Percentiles rank a stretch among this genome's conserved stretches.
Evolutionary conservation across 78 protist species (phyloP).

Genomic region (Dictyostelium purpureum): DNA sequence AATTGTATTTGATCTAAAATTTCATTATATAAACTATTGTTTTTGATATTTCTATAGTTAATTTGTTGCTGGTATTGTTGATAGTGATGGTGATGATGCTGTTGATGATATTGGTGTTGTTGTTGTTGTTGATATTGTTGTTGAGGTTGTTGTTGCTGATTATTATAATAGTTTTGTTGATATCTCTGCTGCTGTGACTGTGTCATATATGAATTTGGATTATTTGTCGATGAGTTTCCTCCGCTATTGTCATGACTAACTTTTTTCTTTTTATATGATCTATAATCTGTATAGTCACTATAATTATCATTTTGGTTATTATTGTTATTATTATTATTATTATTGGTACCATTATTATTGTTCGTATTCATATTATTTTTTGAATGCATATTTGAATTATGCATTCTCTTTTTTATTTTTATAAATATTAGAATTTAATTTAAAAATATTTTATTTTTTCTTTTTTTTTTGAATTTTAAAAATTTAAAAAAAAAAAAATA

Average conservation of each 20-base stretch:
- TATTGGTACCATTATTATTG: background rate
- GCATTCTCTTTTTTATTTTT: too few relatives aligned
- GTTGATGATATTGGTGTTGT: background rate
- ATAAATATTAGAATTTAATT: too few relatives aligned
- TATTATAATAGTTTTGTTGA: background rate
- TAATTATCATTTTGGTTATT: background rate
- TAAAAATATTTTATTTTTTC: background rate
- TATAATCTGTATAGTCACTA: background rate
- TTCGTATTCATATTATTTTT: background rate
- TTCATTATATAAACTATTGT: background rate
- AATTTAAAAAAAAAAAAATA: background rate
- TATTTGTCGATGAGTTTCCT: too few relatives aligned
- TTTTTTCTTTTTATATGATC: constrained; percentile 14
- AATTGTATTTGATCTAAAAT: constrained; percentile 3
- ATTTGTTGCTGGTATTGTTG: background rate
- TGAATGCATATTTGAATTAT: background rate
- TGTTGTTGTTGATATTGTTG: background rate
- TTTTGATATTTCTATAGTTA: background rate
- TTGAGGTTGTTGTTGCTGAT: background rate
- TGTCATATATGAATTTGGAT: background rate
- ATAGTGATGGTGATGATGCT: background rate
- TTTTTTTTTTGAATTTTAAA: background rate
- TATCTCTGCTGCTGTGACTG: background rate
- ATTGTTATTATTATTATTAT: background rate
- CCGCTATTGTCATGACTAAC: background rate